Evolutionary conservation across 495 filamentous ascomycete species (phyloP), one percentile per base, ranked within the genome.

Genomic region (Daldinia decipiens): DNA sequence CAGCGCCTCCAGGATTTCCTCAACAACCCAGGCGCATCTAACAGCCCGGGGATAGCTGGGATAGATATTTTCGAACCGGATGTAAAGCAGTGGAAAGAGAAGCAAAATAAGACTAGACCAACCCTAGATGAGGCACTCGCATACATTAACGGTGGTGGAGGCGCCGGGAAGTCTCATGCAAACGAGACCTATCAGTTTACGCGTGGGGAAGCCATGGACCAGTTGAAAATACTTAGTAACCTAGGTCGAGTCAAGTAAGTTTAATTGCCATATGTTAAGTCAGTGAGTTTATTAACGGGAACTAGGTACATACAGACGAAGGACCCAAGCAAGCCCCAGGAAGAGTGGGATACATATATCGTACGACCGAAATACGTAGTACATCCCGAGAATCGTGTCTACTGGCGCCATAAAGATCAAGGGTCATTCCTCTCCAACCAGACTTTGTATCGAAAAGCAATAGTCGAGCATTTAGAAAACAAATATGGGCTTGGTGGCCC

Each of bases 131-230:
- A 56, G 5, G 71, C 32, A 31, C 36, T 76, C 36, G 68, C 54
- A 1, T 77, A 77, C 45, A 76, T 77, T 12, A 77, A 77, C 26
- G 75, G 73, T 15, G 26, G 59, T 3, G 36, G 34, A 36, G 65
- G 55, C n/a, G 56, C 65, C 8, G 57, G 1, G 15, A 7, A 34
- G 17, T 53, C 19, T 24, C 69, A 75, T 38, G 69, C 66, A 19
- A 77, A 77, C n/a, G 61, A 67, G 21, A 72, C 65, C 4, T 76
- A 77, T 50, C 70, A 76, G 29, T 77, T 74, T 51, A 66, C 65
- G 0, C 7, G 27, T 0, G 31, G 59, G 6, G 68, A 77, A 58
- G 75, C 73, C 9, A 47, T 47, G 9, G 17, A 47, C 2, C 31
- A 59, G 0, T 27, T 24, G 13, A 9, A 61, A 26, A 54, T 68